phyloP scores from a whole-genome alignment of 169 alveolate genomes.

The Plasmodium coatneyi region DNA sequence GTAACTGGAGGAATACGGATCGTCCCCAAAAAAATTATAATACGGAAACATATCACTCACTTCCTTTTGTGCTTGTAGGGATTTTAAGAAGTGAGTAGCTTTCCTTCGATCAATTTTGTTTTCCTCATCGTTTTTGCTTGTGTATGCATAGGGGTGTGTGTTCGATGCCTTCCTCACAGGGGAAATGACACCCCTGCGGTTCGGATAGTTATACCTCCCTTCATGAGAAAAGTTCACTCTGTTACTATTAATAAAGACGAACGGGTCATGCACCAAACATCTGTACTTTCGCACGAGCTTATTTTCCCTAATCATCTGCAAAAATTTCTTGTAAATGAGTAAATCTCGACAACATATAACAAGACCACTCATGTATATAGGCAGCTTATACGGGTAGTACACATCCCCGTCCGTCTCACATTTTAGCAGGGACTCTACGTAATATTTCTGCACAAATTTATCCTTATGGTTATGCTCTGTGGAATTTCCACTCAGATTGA shows the following conservation, averaged over 20 bases:
- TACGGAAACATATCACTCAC: conserved; percentile 52
- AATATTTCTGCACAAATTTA: conserved; percentile 28
- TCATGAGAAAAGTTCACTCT: background rate
- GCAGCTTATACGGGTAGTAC: conserved; percentile 66
- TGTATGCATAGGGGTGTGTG: background rate
- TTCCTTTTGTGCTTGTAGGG: conserved; percentile 56
- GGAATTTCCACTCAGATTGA: background rate
- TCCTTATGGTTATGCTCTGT: background rate
- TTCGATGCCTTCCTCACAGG: background rate
- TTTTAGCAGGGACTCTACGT: conserved; percentile 44
- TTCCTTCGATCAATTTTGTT: background rate
- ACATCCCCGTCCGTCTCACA: conserved; percentile 1
- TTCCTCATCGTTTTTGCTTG: background rate
- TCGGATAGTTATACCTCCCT: background rate
- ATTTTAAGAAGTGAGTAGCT: background rate
- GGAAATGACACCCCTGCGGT: background rate
- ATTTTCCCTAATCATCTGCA: conserved; percentile 60
- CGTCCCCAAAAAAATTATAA: conserved; percentile 65
- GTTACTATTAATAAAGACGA: conserved; percentile 6
- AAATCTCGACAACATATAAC: conserved; percentile 65
- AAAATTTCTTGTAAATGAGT: conserved; percentile 39
- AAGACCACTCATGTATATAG: conserved; percentile 71
- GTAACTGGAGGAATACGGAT: conserved; percentile 38
- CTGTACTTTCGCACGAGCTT: conserved; percentile 67
- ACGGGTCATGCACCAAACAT: conserved; percentile 52